Evolutionary conservation across 805 yeast genomes (phyloP).

Genomic region (Trichomonascus vanleenenianus): DNA sequence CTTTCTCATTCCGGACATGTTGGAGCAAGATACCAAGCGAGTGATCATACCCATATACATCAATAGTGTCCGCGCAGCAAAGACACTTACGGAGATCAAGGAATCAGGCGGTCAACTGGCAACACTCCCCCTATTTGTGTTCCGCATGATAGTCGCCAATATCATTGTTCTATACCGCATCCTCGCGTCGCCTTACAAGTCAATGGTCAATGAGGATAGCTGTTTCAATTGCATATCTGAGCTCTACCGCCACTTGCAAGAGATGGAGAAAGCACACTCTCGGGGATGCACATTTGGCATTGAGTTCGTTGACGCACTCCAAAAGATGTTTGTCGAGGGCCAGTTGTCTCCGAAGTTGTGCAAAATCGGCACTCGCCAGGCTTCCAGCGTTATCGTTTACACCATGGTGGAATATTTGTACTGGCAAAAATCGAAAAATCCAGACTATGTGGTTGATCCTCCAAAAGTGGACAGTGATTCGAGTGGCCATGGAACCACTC

Average conservation of each 20-base stretch:
- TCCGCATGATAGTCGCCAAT: not conserved
- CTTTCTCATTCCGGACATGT: conserved; percentile 6
- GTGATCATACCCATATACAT: conserved; percentile 7
- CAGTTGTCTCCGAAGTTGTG: conserved; percentile 5
- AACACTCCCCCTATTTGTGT: conserved; percentile 6
- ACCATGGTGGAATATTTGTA: not conserved
- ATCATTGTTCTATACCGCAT: conserved; percentile 9
- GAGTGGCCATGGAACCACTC: too few species aligned
- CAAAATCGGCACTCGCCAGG: conserved; percentile 6
- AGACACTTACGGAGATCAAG: not conserved
- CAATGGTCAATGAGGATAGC: conserved; percentile 5
- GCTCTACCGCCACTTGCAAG: conserved; percentile 2
- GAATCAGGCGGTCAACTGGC: not conserved
- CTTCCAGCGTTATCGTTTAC: conserved; percentile 4
- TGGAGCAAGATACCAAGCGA: conserved; percentile 1
- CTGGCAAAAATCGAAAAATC: not conserved
- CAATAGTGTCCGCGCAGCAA: conserved; percentile 1
- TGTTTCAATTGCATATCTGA: conserved; percentile 6
- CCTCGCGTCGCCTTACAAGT: conserved; percentile 7
- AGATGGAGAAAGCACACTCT: not conserved
- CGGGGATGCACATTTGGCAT: conserved; percentile 4
- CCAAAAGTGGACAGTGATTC: too few species aligned
- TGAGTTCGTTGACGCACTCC: not conserved
- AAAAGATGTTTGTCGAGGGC: conserved; percentile 7
- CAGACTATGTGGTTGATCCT: not conserved